Conservation (phyloP, 1,139 yeast genomes). For the Torulaspora globosa region DNA sequence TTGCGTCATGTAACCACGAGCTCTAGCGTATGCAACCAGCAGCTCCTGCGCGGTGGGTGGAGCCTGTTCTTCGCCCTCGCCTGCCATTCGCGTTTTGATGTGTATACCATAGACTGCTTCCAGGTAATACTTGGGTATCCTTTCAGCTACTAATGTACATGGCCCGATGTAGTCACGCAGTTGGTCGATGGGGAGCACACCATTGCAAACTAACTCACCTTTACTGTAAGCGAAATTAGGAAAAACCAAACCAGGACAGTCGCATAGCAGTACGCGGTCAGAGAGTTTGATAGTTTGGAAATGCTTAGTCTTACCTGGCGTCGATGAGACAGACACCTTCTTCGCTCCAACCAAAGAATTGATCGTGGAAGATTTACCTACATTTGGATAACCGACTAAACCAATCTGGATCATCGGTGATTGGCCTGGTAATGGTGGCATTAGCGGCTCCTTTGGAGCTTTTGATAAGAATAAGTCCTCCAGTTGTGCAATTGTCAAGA, state of each 20-base stretch:
- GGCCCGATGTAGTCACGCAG: conserved; percentile 94
- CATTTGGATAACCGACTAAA: conserved; percentile 94
- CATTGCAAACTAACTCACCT: conserved; percentile 95
- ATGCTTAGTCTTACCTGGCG: conserved; percentile 99
- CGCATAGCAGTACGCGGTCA: conserved; percentile 81
- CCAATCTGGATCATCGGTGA: conserved; percentile 74
- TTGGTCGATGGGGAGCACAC: conserved; percentile 97
- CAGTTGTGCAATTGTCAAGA: conserved; percentile 77
- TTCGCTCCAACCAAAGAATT: conserved; percentile 94
- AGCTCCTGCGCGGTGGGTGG: conserved; percentile 85
- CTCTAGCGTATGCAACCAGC: conserved; percentile 88
- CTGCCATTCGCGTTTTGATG: conserved; percentile 65
- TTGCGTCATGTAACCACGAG: conserved; percentile 96
- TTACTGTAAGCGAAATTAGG: conserved; percentile 96
- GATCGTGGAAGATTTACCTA: conserved; percentile 94
- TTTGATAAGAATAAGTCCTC: conserved; percentile 74
- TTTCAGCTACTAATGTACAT: conserved; percentile 71
- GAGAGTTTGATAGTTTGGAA: conserved; percentile 92
- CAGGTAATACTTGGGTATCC: conserved; percentile 81
- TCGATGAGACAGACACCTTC: conserved; percentile 93
- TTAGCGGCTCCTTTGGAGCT: conserved; percentile 64
- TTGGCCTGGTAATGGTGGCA: conserved; percentile 54
- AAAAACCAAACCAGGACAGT: conserved; percentile 98
- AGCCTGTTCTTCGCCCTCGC: conserved; percentile 82
- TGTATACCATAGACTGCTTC: conserved; percentile 95